Evolutionary conservation across 768 basidiomycete genomes (phyloP).

Genomic region (Pisolithus orientalis): DNA sequence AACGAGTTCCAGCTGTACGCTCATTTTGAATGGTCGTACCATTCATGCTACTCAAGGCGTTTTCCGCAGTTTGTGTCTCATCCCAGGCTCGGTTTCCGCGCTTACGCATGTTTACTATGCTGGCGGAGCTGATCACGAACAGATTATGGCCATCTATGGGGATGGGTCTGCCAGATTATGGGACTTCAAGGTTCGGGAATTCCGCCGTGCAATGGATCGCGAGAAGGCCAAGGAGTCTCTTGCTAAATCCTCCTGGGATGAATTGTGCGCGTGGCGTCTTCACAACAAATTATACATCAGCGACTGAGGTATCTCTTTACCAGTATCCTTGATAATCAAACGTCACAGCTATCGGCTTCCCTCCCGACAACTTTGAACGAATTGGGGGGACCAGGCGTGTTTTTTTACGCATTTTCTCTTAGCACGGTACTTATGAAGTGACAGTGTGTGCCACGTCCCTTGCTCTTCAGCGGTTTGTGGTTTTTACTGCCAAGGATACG

Average conservation of each 20-base stretch:
- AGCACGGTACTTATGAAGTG: neutral
- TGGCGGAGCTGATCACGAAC: conserved; percentile 41
- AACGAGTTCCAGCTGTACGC: conserved; percentile 76
- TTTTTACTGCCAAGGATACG: conserved; percentile 41
- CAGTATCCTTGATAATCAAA: conserved; percentile 25
- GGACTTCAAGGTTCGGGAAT: conserved; percentile 78
- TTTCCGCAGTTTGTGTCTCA: conserved; percentile 56
- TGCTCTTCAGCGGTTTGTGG: conserved; percentile 46
- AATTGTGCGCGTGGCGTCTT: conserved; percentile 43
- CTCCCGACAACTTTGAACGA: conserved; percentile 19
- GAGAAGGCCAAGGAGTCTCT: conserved; percentile 77
- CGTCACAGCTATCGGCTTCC: conserved; percentile 17
- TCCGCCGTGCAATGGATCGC: conserved; percentile 73
- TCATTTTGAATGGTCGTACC: neutral
- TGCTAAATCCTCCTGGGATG: conserved; percentile 64
- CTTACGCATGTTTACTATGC: conserved; percentile 58
- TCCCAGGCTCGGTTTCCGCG: conserved; percentile 75
- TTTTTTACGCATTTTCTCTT: no score
- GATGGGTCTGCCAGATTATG: conserved; percentile 79
- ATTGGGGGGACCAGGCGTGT: conserved; percentile 15
- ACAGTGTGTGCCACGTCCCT: conserved; percentile 46
- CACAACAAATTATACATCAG: neutral
- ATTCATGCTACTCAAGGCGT: neutral
- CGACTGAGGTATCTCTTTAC: neutral
- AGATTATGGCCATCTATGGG: conserved; percentile 69